phyloP scores from a whole-genome alignment of 305 asterid species.

The Nicotiana rustica region DNA sequence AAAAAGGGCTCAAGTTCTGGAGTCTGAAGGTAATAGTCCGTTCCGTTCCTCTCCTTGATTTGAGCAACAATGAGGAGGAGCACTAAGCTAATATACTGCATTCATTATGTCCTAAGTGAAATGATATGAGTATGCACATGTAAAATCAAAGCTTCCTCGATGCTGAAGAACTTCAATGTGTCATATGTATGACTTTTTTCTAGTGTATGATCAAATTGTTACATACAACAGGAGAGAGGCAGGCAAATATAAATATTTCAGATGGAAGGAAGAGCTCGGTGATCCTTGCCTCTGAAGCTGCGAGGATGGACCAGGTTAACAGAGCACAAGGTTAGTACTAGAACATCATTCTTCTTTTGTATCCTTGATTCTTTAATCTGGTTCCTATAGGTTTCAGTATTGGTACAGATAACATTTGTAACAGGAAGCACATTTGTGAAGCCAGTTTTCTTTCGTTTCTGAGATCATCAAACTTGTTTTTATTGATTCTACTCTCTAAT shows the following conservation, averaged over 20 bases:
- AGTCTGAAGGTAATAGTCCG: constrained; percentile 69
- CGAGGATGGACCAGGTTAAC: constrained; percentile 80
- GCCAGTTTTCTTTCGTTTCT: too few relatives aligned
- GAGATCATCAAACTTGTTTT: not conserved
- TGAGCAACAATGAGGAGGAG: not conserved
- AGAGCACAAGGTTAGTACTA: constrained; percentile 76
- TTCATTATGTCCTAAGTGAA: not conserved
- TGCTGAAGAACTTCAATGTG: constrained; percentile 1
- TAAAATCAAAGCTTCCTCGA: not conserved
- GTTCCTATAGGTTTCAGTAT: too few relatives aligned
- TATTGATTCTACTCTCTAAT: not conserved
- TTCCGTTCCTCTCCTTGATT: not conserved
- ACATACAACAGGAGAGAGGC: constrained; percentile 71
- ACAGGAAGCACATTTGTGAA: too few relatives aligned
- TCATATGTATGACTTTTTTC: not conserved
- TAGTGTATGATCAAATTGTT: not conserved
- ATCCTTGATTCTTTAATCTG: too few relatives aligned
- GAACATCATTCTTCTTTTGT: too few relatives aligned
- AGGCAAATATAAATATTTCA: constrained; percentile 76
- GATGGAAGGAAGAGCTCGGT: constrained; percentile 75
- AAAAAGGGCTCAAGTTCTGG: constrained; percentile 81
- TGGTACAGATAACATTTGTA: too few relatives aligned
- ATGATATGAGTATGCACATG: not conserved
- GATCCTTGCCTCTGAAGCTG: constrained; percentile 89
- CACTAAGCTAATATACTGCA: not conserved